A percentile compares a stretch with the other conserved stretches of the same genome.
Conservation (phyloP, 2,329 filamentous ascomycete species). For the Penicillium aurantiogriseum region DNA sequence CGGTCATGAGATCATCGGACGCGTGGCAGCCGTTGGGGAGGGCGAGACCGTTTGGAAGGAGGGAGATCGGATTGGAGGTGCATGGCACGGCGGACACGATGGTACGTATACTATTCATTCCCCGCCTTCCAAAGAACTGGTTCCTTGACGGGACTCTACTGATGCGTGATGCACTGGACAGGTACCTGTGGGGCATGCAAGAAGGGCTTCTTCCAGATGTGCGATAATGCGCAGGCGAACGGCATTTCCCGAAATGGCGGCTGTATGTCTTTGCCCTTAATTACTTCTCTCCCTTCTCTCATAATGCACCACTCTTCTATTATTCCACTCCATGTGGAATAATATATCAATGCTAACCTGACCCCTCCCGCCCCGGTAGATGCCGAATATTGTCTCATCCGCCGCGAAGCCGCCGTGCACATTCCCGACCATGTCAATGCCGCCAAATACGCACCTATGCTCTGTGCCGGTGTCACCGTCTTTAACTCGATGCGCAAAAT, state of each 20-base stretch:
- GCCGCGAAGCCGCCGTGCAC: conserved; percentile 43
- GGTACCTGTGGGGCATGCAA: background rate
- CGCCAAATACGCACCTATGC: conserved; percentile 47
- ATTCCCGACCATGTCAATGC: conserved; percentile 50
- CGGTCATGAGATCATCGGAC: background rate
- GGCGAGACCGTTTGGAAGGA: background rate
- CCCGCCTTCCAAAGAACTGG: background rate
- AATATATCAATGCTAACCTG: background rate
- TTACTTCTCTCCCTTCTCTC: background rate
- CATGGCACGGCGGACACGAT: background rate
- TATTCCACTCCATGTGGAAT: background rate
- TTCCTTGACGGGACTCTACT: background rate
- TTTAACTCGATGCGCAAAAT: conserved; percentile 51
- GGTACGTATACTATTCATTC: background rate
- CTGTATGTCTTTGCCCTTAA: background rate
- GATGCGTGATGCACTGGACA: background rate
- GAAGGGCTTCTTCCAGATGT: background rate
- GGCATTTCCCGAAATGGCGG: background rate
- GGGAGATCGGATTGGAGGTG: background rate
- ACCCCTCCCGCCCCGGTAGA: conserved; percentile 15
- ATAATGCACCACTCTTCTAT: background rate
- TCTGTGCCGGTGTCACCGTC: conserved; percentile 54
- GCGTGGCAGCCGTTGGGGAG: background rate
- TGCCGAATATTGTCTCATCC: conserved; percentile 41
- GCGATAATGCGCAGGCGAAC: background rate